Evolutionary conservation across 129 eudicot genomes (phyloP).

Genomic region (Flaveria sonorensis): DNA sequence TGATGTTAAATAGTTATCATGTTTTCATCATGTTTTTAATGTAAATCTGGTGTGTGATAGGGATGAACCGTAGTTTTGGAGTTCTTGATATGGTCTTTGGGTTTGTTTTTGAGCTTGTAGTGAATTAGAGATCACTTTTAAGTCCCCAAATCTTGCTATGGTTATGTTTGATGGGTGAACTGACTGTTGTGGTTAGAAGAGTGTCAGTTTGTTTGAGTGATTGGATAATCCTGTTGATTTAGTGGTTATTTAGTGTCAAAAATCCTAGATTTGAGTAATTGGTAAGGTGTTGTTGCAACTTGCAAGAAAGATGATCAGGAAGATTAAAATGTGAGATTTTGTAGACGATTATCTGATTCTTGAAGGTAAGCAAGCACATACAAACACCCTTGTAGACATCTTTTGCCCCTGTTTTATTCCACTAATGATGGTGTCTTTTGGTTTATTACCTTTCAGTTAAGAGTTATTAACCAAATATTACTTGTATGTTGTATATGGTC

Average conservation of each 20-base stretch:
- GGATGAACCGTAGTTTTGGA: background rate
- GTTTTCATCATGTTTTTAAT: too few relatives aligned
- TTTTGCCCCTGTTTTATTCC: background rate
- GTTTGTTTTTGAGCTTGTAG: background rate
- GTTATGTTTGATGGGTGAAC: background rate
- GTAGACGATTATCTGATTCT: background rate
- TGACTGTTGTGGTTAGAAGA: background rate
- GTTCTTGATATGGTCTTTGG: background rate
- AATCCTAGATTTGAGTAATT: background rate
- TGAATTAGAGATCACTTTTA: too few relatives aligned
- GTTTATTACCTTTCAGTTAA: background rate
- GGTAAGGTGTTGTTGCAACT: background rate
- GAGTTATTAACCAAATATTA: background rate
- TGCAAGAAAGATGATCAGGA: background rate
- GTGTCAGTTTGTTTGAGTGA: background rate
- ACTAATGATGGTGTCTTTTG: background rate
- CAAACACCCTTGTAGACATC: background rate
- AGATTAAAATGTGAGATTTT: background rate
- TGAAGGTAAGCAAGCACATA: background rate
- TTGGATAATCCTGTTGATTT: background rate
- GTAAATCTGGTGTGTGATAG: too few relatives aligned
- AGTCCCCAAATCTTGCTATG: background rate
- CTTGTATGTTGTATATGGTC: background rate
- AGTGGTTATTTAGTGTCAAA: background rate
- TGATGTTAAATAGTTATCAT: background rate